Evolutionary conservation across 2,329 filamentous ascomycete genomes (phyloP).

Genomic region (Podosphaera xanthii): DNA sequence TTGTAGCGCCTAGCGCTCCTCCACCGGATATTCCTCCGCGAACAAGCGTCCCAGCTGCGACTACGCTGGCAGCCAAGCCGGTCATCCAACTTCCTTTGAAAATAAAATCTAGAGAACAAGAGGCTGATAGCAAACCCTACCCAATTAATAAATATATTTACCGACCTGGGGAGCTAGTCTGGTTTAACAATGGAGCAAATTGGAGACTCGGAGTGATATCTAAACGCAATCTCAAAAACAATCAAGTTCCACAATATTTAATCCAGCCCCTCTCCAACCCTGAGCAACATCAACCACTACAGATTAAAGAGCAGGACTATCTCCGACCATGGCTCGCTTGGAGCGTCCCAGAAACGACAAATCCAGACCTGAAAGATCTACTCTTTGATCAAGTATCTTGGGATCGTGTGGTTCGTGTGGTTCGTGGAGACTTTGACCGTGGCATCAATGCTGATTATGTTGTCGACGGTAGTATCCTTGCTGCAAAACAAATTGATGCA

Average conservation of each 20-base stretch:
- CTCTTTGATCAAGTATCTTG: constrained; percentile 28
- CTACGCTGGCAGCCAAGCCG: constrained; percentile 3
- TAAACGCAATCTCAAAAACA: constrained; percentile 20
- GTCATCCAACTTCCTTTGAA: constrained; percentile 2
- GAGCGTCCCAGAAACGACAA: constrained; percentile 29
- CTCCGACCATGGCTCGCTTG: constrained; percentile 35
- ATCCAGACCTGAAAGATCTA: constrained; percentile 19
- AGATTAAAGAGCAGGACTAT: constrained; percentile 21
- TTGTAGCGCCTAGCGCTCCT: not conserved
- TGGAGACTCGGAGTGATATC: constrained; percentile 31
- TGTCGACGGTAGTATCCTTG: constrained; percentile 33
- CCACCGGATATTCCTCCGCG: not conserved
- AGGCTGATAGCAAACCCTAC: constrained; percentile 20
- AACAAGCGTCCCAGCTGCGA: not conserved
- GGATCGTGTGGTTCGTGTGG: constrained; percentile 20
- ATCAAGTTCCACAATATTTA: constrained; percentile 18
- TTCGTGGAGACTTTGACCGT: constrained; percentile 18
- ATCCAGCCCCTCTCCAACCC: constrained; percentile 27
- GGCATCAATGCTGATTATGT: constrained; percentile 24
- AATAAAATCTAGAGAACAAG: constrained; percentile 20
- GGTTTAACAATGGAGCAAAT: constrained; percentile 27
- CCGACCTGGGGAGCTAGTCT: constrained; percentile 30
- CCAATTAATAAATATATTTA: constrained; percentile 25
- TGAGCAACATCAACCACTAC: constrained; percentile 17
- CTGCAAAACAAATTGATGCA: constrained; percentile 29